A percentile compares a stretch with the other conserved stretches of the same genome.
Conservation (phyloP, 192 early-diverging fungal species). For the Obelidium mucronatum region DNA sequence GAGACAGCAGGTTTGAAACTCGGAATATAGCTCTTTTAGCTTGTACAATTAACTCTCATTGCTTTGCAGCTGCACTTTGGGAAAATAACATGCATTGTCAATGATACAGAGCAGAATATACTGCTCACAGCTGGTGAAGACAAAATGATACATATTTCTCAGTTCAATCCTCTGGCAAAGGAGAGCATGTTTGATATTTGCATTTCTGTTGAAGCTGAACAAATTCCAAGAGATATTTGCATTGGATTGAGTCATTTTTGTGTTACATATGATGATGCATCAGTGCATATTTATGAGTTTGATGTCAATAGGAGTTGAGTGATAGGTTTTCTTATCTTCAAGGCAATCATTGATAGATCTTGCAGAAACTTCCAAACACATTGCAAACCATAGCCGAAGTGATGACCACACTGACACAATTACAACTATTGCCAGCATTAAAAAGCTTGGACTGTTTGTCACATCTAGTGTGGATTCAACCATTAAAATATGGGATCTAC, state of each 20-base stretch:
- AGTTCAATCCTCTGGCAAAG: neutral
- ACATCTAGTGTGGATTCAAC: conserved; percentile 46
- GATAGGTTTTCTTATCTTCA: neutral
- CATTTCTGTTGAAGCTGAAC: conserved; percentile 1
- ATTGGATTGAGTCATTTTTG: conserved; percentile 15
- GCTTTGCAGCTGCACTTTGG: conserved; percentile 45
- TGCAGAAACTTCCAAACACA: conserved; percentile 41
- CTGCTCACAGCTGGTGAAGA: conserved; percentile 49
- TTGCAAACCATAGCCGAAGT: conserved; percentile 47
- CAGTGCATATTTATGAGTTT: conserved; percentile 15
- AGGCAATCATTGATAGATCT: neutral
- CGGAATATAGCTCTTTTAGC: too few relatives aligned
- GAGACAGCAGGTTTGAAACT: conserved; percentile 54
- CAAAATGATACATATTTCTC: conserved; percentile 8
- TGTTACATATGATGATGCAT: conserved; percentile 4
- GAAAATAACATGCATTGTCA: conserved; percentile 52
- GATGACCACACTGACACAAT: conserved; percentile 59
- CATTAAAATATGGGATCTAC: conserved; percentile 56
- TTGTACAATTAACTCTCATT: too few relatives aligned
- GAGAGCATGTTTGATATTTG: conserved; percentile 5
- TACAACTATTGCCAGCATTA: conserved; percentile 43
- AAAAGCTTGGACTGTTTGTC: conserved; percentile 48
- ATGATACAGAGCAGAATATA: conserved; percentile 42
- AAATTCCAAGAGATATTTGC: neutral
- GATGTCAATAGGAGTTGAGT: neutral